Conservation (phyloP, 768 basidiomycete species). For the Tylopilus felleus region DNA sequence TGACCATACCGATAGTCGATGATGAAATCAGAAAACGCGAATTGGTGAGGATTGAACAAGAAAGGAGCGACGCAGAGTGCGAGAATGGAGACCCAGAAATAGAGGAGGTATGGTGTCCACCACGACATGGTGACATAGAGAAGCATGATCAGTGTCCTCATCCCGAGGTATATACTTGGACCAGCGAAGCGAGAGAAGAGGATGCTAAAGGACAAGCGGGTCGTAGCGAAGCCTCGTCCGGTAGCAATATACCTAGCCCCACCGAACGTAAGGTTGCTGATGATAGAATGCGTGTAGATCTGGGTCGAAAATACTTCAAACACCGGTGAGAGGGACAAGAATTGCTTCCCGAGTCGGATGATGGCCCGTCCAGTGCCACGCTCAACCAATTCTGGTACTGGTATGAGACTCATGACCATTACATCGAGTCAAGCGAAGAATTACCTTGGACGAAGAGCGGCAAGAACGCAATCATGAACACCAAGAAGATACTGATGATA, state of each 20-base stretch:
- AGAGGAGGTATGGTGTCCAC: constrained; percentile 90
- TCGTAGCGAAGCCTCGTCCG: constrained; percentile 97
- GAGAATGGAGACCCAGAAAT: constrained; percentile 96
- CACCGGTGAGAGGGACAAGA: constrained; percentile 87
- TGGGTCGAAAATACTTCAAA: constrained; percentile 99
- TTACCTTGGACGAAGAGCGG: constrained; percentile 93
- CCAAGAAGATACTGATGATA: constrained; percentile 97
- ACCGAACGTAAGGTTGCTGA: constrained; percentile 95
- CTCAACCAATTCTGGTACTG: constrained; percentile 78
- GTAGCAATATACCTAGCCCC: constrained; percentile 99
- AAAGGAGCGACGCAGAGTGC: constrained; percentile 94
- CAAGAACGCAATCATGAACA: constrained; percentile 96
- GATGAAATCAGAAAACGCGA: constrained; percentile 94
- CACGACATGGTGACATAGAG: constrained; percentile 91
- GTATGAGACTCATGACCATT: constrained; percentile 16
- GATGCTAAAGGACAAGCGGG: constrained; percentile 90
- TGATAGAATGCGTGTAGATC: constrained; percentile 96
- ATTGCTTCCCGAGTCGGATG: constrained; percentile 90
- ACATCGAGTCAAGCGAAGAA: constrained; percentile 12
- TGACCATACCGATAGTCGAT: constrained; percentile 81
- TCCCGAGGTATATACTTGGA: constrained; percentile 96
- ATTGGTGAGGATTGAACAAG: constrained; percentile 99
- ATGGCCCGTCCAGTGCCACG: constrained; percentile 92
- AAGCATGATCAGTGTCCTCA: constrained; percentile 87
- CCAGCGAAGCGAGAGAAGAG: constrained; percentile 98